Base-by-base conservation (phyloP, 1,139 yeast species). In the Spathaspora sp. region DNA sequence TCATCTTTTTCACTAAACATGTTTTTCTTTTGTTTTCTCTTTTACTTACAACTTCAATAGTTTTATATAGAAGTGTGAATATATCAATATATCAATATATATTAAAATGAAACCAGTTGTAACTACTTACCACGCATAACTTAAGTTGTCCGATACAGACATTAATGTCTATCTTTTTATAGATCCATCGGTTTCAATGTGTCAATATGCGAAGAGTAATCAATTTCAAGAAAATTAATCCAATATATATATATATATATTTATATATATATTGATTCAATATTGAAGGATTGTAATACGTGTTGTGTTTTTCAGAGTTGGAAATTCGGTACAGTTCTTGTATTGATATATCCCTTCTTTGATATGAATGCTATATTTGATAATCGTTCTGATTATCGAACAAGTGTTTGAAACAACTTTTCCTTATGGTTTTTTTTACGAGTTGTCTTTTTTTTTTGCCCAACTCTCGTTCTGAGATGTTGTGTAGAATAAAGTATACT, bases 181-280 rank as follows among this genome's bases (percentile, higher is more conserved):
- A 53, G 68, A 64, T 49, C 68, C 72, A 67, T 63, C 77, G 78
- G 73, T 58, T 31, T 58, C 77, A 69, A 74, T 74, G 80, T 74
- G 80, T 74, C 80, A 65, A 66, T 74, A 67, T 74, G 80, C 80
- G 76, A 53, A 74, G 59, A 74, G 29, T 20, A 50, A 55, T 25
- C 5, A 27, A 27, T 27, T 10, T 27, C 7, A 27, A 27, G 5
- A 27, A 27, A 2, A 25, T 10, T 27, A 10, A 27, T 10, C n/a
- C n/a, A n/a, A n/a, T n/a, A n/a, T n/a, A n/a, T n/a, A n/a, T n/a
- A n/a, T n/a, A n/a, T n/a, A n/a, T n/a, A n/a, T n/a, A n/a, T n/a
- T n/a, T n/a, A n/a, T n/a, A n/a, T n/a, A n/a, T n/a, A n/a, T 27
- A 11, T 11, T 11, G n/a, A 13, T 27, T 27, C 31, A 27, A 27